Base-by-base conservation (phyloP, 2,329 filamentous ascomycete species). In the Sporothrix globosa region DNA sequence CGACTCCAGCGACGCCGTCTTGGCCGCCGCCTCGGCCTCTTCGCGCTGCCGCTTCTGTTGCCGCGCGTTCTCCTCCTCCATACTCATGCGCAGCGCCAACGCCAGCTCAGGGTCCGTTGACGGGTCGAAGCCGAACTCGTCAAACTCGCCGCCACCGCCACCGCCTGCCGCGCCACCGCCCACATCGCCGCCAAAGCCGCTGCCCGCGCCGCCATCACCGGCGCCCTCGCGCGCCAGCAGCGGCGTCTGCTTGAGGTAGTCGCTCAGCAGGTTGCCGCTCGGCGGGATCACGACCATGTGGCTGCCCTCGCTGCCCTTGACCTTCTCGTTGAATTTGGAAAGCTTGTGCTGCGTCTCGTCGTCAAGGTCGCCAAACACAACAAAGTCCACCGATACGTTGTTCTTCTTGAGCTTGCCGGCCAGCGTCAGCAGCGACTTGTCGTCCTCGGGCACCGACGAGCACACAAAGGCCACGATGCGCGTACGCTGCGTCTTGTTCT, bases 331-430 rank as follows among this genome's bases (percentile, higher is more conserved):
- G 85, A 99, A 99, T 39, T 92, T 91, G 78, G 93, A 90, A 69
- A 99, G 88, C 84, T 98, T 98, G 82, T 96, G 95, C 79, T 92
- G 88, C 69, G 91, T 92, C 73, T 91, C 93, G 75, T 97, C 92
- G 75, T 96, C 92, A 68, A 97, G 87, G 76, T 99, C 95, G 75
- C 96, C 96, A 77, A 99, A 99, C 61, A 95, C 89, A 73, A 99
- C 88, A 77, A 99, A 95, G 81, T 99, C 96, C 78, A 99, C 92
- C 73, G 90, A 92, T 72, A 97, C 92, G 78, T 92, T 95, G 81
- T 91, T 91, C 87, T 99, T 99, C 89, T 98, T 98, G 93, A 98
- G 96, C 84, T 96, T 96, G 85, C 96, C 97, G 58, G 96, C 94
- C 41, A 99, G 87, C 78, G 92, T 92, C 73, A 94, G 87, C 67